Evolutionary conservation across 2,329 filamentous ascomycete species (phyloP), one percentile per base, ranked within the genome.

Genomic region (Hymenoscyphus occultus): DNA sequence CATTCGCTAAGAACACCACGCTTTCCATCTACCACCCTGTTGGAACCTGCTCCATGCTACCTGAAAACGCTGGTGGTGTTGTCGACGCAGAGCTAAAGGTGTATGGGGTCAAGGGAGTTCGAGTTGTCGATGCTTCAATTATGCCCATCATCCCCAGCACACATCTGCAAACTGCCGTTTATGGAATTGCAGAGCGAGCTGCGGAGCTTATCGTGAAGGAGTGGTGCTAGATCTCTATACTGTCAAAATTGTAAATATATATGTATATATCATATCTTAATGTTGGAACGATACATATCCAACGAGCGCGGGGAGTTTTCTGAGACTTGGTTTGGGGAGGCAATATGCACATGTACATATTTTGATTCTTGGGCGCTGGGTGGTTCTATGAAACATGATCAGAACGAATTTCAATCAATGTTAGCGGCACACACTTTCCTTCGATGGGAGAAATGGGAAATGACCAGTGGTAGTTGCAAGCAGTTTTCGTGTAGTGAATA

Each of bases 1-100:
- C n/a, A 28, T 62, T 57, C 39, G 48, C 54, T 2, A 40, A 42
- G 32, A 58, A 56, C 48, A 57, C 61, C 32, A 58, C 54, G 5
- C 48, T 56, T 31, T 57, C n/a, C 28, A 57, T 62, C 14, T 62
- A 62, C 19, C 61, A 62, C 54, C 61, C 61, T 57, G 39, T 62
- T 5, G 61, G 61, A 9, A 62, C 61, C 5, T 57, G 54, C 22
- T 51, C 61, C 22, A 62, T 62, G 61, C 19, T 62, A 7, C 61
- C 61, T 6, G 39, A 58, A 16, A 35, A 19, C 1, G 61, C 32
- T 42, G 61, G 61, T 16, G 61, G 61, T n/a, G 61, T 62, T 12
- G 61, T 62, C 9, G 28, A 58, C 39, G 13, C 61, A 14, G 39
- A 62, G 61, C 54, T 62, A n/a, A 56, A 45, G 54, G 61, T 62